phyloP scores from a whole-genome alignment of 805 yeast genomes.

The Hanseniaspora clermontiae region DNA sequence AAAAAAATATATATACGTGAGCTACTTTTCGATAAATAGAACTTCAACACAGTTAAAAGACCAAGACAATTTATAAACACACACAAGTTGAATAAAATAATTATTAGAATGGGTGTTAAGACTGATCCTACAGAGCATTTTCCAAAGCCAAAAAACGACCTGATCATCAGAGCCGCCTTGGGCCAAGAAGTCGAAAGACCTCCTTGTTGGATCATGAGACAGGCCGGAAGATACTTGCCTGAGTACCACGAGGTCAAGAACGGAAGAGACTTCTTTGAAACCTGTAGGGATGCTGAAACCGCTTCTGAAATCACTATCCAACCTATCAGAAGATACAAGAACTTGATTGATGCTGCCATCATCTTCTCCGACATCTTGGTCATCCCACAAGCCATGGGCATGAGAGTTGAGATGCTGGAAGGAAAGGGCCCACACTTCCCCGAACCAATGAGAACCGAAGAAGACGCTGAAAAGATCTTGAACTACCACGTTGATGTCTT shows the following conservation, averaged over 20 bases:
- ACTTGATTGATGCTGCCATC: constrained; percentile 89
- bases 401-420: constrained; percentile 85
- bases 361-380: constrained; percentile 92
- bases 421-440: constrained; percentile 91
- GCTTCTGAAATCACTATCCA: constrained; percentile 92
- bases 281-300: constrained; percentile 88
- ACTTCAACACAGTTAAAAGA: not conserved
- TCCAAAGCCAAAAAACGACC: constrained; percentile 74
- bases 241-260: constrained; percentile 87
- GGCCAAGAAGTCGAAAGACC: constrained; percentile 91
- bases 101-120: constrained; percentile 10
- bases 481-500: constrained; percentile 55
- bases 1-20: not conserved
- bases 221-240: constrained; percentile 87
- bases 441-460: constrained; percentile 65
- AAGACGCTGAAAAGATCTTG: constrained; percentile 46
- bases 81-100: constrained; percentile 13
- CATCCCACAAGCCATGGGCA: constrained; percentile 96
- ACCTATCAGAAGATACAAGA: constrained; percentile 81
- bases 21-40: not conserved
- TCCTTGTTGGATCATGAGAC: constrained; percentile 97
- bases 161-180: constrained; percentile 79
- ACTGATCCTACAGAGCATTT: constrained; percentile 30
- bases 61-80: not conserved
- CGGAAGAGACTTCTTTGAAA: constrained; percentile 76